Conservation (phyloP, 352 stramenopile genomes). For the Lagenidium sp. region DNA sequence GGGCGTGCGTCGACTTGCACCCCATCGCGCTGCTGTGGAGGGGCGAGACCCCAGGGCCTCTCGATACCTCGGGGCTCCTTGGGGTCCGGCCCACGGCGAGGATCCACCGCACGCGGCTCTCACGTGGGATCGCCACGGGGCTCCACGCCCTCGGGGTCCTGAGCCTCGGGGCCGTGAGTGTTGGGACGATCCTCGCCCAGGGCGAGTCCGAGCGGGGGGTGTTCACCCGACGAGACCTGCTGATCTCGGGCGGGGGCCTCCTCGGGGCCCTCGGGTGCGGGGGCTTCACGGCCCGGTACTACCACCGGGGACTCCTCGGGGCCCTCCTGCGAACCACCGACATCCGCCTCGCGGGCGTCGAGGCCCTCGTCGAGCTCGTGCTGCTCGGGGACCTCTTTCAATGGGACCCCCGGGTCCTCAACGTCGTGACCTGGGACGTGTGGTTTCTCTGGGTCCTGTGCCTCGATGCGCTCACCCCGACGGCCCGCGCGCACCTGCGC, state of each 20-base stretch:
- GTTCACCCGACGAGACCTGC: not conserved
- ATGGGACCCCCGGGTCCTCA: conserved; percentile 22
- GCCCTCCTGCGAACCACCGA: conserved; percentile 15
- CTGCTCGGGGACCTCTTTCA: conserved; percentile 22
- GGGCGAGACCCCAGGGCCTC: too few species aligned
- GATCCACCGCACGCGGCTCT: too few species aligned
- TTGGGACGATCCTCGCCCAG: conserved; percentile 11
- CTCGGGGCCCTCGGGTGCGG: too few species aligned
- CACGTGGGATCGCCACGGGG: too few species aligned
- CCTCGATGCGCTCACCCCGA: conserved; percentile 33
- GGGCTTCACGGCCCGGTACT: conserved; percentile 6
- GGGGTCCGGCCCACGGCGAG: too few species aligned
- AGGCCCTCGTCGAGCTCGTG: conserved; percentile 6
- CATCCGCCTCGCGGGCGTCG: conserved; percentile 15
- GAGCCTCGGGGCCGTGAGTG: conserved; percentile 6
- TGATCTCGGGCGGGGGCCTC: too few species aligned
- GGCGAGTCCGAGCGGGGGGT: not conserved
- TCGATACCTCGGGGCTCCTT: too few species aligned
- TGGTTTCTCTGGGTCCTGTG: conserved; percentile 42
- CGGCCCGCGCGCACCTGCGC: conserved; percentile 10
- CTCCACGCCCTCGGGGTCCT: conserved; percentile 9
- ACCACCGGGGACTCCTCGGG: conserved; percentile 12
- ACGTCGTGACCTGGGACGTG: conserved; percentile 26
- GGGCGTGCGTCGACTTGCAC: too few species aligned
- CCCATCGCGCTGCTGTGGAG: too few species aligned